Evolutionary conservation across 1,284 basidiomycete species (phyloP).

Genomic region (Irpex lacteus): DNA sequence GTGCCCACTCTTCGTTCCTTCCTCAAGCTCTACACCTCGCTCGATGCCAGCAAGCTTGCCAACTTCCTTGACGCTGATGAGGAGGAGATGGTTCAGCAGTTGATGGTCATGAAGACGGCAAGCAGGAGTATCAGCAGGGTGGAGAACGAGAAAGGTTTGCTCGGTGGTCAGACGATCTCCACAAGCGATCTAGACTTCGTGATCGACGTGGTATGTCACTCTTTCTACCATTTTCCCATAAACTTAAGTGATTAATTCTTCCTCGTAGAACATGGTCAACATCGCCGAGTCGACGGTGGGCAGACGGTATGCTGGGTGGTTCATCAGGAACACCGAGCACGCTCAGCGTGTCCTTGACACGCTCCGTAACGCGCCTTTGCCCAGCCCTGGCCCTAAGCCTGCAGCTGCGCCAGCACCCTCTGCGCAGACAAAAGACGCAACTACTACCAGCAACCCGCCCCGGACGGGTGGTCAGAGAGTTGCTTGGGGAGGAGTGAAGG

Average conservation of each 20-base stretch:
- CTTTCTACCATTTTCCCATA: background rate
- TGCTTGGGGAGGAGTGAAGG: conserved; percentile 33
- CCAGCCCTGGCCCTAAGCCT: conserved; percentile 21
- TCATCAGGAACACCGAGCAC: conserved; percentile 92
- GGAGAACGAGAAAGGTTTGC: conserved; percentile 52
- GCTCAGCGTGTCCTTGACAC: conserved; percentile 83
- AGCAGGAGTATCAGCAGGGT: conserved; percentile 72
- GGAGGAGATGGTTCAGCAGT: conserved; percentile 92
- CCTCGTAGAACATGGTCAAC: conserved; percentile 70
- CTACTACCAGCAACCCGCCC: conserved; percentile 17
- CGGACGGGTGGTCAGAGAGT: conserved; percentile 25
- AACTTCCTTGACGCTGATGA: conserved; percentile 89
- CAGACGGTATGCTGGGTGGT: conserved; percentile 92
- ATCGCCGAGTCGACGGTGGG: conserved; percentile 94
- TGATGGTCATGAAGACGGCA: conserved; percentile 95
- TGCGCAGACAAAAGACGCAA: conserved; percentile 8
- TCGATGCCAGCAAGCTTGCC: conserved; percentile 90
- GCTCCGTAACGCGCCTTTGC: conserved; percentile 68
- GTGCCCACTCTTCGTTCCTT: conserved; percentile 89
- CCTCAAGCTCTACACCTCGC: conserved; percentile 92
- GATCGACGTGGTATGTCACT: conserved; percentile 77
- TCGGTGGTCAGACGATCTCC: conserved; percentile 86
- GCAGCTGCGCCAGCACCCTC: conserved; percentile 17
- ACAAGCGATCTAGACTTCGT: conserved; percentile 96
- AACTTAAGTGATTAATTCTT: too few species aligned